These are phyloP conservation scores for Knufia fluminis DNA, from an alignment of 2,329 filamentous ascomycete genomes.

Conservation along the genomic window DNA sequence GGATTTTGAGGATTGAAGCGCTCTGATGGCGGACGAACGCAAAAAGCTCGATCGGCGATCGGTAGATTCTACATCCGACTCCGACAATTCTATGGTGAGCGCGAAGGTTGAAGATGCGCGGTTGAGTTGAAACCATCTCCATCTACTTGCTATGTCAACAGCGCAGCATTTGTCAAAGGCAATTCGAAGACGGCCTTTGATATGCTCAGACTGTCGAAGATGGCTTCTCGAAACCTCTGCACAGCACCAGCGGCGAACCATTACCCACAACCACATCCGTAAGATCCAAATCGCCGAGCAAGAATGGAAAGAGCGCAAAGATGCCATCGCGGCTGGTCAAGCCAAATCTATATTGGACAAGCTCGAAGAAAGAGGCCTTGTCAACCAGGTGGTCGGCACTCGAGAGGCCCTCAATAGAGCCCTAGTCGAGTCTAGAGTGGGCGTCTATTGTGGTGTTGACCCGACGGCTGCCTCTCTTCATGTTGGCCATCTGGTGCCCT, in stretches of 20 bases:
- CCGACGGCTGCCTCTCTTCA: constrained; percentile 43
- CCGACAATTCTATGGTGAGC: neutral
- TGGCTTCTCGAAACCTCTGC: neutral
- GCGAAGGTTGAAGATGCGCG: no score
- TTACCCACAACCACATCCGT: constrained; percentile 30
- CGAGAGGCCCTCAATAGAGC: constrained; percentile 35
- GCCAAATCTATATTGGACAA: constrained; percentile 35
- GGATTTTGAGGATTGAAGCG: no score
- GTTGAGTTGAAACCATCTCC: no score
- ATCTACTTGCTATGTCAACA: constrained; percentile 5
- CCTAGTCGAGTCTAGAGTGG: constrained; percentile 37
- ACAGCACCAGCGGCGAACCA: constrained; percentile 25
- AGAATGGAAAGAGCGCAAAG: constrained; percentile 33
- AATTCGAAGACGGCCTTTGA: neutral
- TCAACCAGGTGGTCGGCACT: constrained; percentile 40
- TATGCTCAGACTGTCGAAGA: constrained; percentile 7
- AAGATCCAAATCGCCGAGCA: constrained; percentile 32
- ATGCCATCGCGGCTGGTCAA: constrained; percentile 36
- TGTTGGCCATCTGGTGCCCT: constrained; percentile 42
- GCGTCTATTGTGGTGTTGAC: constrained; percentile 41
- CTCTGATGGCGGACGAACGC: no score
- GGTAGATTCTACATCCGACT: no score
- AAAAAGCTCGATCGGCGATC: no score
- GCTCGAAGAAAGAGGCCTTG: constrained; percentile 37
- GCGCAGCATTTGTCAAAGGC: neutral